A percentile compares a stretch with the other conserved stretches of the same genome.
phyloP scores from a whole-genome alignment of 2,329 filamentous ascomycete genomes.

The Calycina herbarum region DNA sequence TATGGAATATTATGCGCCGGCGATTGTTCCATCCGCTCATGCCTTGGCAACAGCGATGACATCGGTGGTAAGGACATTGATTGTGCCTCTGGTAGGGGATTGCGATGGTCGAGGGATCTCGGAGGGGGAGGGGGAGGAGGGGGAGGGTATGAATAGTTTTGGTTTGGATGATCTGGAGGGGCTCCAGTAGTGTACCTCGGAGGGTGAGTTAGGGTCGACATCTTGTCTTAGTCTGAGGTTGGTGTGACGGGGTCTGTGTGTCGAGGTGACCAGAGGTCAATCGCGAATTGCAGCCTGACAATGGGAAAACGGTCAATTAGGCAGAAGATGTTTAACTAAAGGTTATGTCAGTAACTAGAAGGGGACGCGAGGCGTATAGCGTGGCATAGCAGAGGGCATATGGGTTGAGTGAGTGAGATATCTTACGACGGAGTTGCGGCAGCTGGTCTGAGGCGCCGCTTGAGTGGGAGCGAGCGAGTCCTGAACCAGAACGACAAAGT shows the following conservation, averaged over 20 bases:
- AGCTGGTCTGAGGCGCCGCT: neutral
- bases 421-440: neutral
- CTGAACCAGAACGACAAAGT: neutral
- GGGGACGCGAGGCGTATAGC: neutral
- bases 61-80: slow-evolving; percentile 26
- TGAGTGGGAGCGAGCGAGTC: neutral
- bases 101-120: neutral
- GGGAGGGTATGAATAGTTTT: slow-evolving; percentile 9
- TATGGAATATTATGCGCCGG: slow-evolving; percentile 11
- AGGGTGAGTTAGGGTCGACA: slow-evolving; percentile 12
- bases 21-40: slow-evolving; percentile 15
- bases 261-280: neutral
- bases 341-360: neutral
- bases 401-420: neutral
- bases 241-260: neutral
- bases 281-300: neutral
- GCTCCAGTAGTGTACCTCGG: neutral
- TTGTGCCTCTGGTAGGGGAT: slow-evolving; percentile 10
- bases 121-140: neutral
- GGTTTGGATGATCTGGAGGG: slow-evolving; percentile 4
- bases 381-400: neutral
- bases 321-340: neutral
- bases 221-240: neutral
- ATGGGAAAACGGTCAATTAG: neutral
- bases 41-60: slow-evolving; percentile 27